phyloP scores from a whole-genome alignment of 129 eudicot genomes.

The Cynara cardunculus region DNA sequence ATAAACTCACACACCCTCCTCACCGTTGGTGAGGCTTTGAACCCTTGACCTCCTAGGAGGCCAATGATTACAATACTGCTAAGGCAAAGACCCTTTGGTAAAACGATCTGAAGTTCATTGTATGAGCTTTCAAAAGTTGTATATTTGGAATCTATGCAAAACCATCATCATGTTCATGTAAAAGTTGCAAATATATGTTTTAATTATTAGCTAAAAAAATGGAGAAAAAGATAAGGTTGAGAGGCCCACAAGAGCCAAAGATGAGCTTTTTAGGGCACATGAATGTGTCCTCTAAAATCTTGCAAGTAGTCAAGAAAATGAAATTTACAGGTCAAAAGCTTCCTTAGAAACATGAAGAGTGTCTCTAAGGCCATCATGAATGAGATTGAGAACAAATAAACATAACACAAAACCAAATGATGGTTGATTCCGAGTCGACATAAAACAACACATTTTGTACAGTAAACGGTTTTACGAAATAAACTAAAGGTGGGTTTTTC shows the following conservation, averaged over 20 bases:
- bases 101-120: too few species aligned
- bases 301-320: conserved; percentile 21
- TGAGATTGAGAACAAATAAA: conserved; percentile 4
- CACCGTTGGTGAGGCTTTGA: too few species aligned
- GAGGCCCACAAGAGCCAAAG: conserved; percentile 44
- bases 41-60: too few species aligned
- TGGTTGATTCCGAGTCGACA: not conserved
- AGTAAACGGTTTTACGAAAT: not conserved
- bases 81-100: too few species aligned
- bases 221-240: conserved; percentile 10
- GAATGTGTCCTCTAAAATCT: conserved; percentile 25
- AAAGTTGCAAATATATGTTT: not conserved
- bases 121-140: not conserved
- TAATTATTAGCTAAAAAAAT: conserved; percentile 16
- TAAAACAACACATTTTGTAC: not conserved
- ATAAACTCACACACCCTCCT: too few species aligned
- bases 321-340: conserved; percentile 36
- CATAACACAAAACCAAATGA: not conserved
- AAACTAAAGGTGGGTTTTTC: not conserved
- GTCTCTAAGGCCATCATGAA: conserved; percentile 28
- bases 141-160: not conserved
- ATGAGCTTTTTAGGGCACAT: conserved; percentile 38
- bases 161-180: not conserved
- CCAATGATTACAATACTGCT: too few species aligned
- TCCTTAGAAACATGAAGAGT: conserved; percentile 37